Evolutionary conservation across 2,329 filamentous ascomycete genomes (phyloP).

Genomic region (Davidsoniella neocaledoniae): DNA sequence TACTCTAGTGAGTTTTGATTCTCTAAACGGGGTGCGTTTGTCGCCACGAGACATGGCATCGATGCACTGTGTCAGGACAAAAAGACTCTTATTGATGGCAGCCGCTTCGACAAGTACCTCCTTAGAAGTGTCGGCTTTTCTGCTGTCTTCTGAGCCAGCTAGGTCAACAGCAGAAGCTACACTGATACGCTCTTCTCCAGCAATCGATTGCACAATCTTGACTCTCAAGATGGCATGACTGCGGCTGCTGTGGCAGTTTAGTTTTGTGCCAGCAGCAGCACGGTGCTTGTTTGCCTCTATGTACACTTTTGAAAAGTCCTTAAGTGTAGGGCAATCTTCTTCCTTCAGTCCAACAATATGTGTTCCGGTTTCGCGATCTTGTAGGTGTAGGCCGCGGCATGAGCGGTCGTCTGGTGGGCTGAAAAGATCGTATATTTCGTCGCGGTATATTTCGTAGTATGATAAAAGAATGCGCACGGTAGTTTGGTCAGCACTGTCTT

Average conservation of each 20-base stretch:
- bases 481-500: constrained; percentile 56
- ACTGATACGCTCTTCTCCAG: constrained; percentile 53
- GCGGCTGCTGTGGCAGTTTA: constrained; percentile 79
- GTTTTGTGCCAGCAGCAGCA: constrained; percentile 76
- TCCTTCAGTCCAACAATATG: constrained; percentile 76
- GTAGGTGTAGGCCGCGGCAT: constrained; percentile 59
- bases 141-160: constrained; percentile 89
- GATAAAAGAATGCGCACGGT: constrained; percentile 60
- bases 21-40: constrained; percentile 74
- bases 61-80: constrained; percentile 86
- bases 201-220: constrained; percentile 63
- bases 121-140: constrained; percentile 83
- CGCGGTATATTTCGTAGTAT: constrained; percentile 96
- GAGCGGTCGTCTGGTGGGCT: constrained; percentile 78
- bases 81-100: constrained; percentile 93
- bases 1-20: constrained; percentile 95
- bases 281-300: constrained; percentile 85
- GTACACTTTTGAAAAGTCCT: constrained; percentile 80
- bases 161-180: constrained; percentile 88
- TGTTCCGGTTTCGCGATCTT: constrained; percentile 75
- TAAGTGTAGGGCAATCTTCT: constrained; percentile 63
- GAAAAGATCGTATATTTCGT: constrained; percentile 84
- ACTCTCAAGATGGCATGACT: constrained; percentile 86
- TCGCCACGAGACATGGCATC: constrained; percentile 71
- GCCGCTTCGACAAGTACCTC: constrained; percentile 88